Percentiles rank a stretch among this genome's conserved stretches.
These are phyloP conservation scores for Pleurotus eryngii DNA, from an alignment of 768 basidiomycete genomes.

Conservation along the genomic window DNA sequence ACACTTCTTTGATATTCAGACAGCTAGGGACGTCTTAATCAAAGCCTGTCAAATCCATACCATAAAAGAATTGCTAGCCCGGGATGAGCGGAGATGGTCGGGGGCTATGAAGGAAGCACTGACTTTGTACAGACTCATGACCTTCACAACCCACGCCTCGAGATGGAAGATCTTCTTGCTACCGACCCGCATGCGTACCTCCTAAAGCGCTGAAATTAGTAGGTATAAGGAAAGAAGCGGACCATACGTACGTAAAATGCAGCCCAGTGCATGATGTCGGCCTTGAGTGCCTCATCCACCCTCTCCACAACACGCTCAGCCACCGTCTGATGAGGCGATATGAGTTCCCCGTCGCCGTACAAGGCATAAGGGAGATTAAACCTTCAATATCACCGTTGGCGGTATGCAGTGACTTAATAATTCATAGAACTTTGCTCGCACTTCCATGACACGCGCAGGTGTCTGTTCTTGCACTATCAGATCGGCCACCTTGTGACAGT, in stretches of 20 bases:
- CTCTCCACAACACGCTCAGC: conserved; percentile 83
- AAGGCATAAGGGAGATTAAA: conserved; percentile 26
- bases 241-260: conserved; percentile 78
- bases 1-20: background rate
- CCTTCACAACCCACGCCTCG: conserved; percentile 95
- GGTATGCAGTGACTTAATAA: conserved; percentile 96
- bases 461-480: conserved; percentile 87
- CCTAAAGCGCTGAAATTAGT: conserved; percentile 41
- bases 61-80: conserved; percentile 56
- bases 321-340: conserved; percentile 61
- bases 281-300: conserved; percentile 87
- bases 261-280: conserved; percentile 97
- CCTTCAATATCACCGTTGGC: conserved; percentile 87
- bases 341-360: background rate
- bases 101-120: conserved; percentile 7
- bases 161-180: conserved; percentile 90
- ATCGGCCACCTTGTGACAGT: conserved; percentile 89
- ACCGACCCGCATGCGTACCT: conserved; percentile 93
- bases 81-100: conserved; percentile 4
- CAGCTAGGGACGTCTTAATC: conserved; percentile 29
- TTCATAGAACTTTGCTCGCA: conserved; percentile 92
- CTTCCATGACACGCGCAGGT: conserved; percentile 86
- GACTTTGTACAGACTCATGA: conserved; percentile 90
- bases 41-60: conserved; percentile 58
- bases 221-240: background rate